phyloP scores from a whole-genome alignment of 805 yeast genomes.

The Kodamaea fukazawae region DNA sequence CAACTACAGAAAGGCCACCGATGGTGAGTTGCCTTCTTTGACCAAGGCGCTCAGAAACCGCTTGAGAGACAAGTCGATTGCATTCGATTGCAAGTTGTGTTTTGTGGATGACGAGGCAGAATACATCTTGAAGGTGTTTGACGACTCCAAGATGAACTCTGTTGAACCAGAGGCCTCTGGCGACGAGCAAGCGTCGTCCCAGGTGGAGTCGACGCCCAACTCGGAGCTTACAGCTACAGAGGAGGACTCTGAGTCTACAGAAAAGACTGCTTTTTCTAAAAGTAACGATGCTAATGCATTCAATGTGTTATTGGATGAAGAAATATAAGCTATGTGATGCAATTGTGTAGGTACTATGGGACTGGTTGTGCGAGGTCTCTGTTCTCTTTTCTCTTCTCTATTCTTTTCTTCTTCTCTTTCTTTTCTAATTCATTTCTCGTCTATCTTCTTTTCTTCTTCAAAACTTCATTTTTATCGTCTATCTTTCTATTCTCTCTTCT shows the following conservation, averaged over 20 bases:
- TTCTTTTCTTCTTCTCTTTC: no score
- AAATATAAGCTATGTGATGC: background rate
- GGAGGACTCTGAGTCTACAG: background rate
- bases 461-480: no score
- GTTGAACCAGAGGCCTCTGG: background rate
- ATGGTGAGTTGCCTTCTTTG: conserved; percentile 41
- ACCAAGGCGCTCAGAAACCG: conserved; percentile 31
- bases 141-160: conserved; percentile 2
- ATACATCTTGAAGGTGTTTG: conserved; percentile 18
- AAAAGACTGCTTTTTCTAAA: background rate
- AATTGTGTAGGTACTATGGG: background rate
- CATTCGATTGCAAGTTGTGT: conserved; percentile 49
- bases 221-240: background rate
- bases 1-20: conserved; percentile 29
- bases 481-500: no score
- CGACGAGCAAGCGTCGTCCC: background rate
- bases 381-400: no score
- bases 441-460: no score
- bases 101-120: conserved; percentile 33
- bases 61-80: conserved; percentile 42
- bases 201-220: background rate
- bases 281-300: conserved; percentile 6
- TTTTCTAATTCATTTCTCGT: no score
- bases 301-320: conserved; percentile 9
- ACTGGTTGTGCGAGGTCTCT: background rate